Base-by-base conservation (phyloP, 2,329 filamentous ascomycete species). In the Exophiala spinifera region DNA sequence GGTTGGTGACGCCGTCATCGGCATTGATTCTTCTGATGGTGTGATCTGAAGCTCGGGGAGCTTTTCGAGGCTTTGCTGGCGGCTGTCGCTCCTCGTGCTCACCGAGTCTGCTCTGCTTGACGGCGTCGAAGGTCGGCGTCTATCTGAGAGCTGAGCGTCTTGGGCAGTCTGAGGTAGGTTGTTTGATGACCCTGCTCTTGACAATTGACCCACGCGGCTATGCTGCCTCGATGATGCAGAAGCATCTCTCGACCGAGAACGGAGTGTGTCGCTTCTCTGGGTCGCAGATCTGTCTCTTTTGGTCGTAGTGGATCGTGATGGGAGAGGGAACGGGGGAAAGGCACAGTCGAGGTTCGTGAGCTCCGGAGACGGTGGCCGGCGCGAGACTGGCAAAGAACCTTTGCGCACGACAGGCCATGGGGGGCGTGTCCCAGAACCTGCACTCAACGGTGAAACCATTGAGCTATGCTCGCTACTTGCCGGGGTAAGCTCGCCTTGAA, bases 401-500 rank as follows among this genome's bases (percentile, higher is more conserved):
- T 69, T 74, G 50, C 71, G 67, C 37, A 65, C 64, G n/a, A 65
- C 67, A 11, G 66, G 53, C 56, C 69, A 70, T 13, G 72, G 69
- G 66, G 75, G 67, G 71, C 72, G 64, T 66, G 71, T 55, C 66
- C 76, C 63, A 67, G 76, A 76, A 53, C 71, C 74, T 21, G 81
- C 78, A 13, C 81, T 83, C 51, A 78, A 75, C 6, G 86, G 86
- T n/a, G 87, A 89, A 21, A 80, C 75, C 53, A 79, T 81, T 37
- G 83, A 84, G 47, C 79, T 79, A 61, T 79, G 80, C 19, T 78
- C 78, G 52, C 78, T 78, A 69, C 84, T 88, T 46, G 80, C 74
- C 46, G 85, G 85, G 10, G 85, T 88, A 53, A 86, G 71, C 67
- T 86, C 78, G 49, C 42, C 64, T 59, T 53, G 50, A 25, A 28